Evolutionary conservation across 148 eudicot genomes (phyloP), one percentile per base, ranked within the genome.

Genomic region (Silene uniflora): DNA sequence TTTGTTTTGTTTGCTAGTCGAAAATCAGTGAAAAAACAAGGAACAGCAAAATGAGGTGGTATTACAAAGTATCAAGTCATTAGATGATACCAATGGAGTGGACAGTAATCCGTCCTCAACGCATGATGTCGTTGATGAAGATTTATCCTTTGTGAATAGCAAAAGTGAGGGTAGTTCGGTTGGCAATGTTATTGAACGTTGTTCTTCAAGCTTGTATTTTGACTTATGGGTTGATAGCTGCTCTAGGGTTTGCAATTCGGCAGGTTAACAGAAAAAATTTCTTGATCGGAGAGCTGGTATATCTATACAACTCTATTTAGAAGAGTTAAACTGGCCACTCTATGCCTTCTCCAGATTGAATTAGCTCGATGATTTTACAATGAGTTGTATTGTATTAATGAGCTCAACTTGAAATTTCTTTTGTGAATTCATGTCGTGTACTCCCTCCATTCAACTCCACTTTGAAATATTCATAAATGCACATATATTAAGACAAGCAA

Each of bases 131-230:
- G 61, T 14, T 39, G 62, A 68, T 68, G 82, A 69, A 18, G 66
- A 77, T n/a, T 76, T 66, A 73, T 62, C 86, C 21, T 71, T 81
- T 76, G 55, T 69, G 35, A 71, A 73, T 24, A 79, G 75, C 70
- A 74, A 72, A 35, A 82, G 67, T 47, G 79, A 52, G 67, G 71
- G 72, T 59, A 73, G 70, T 67, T 77, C 84, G 54, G 75, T 80
- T 56, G 22, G 71, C 4, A 76, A 46, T 69, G 61, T 0, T 7
- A 68, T 82, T 24, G 84, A 74, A 77, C 76, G 78, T 79, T 76
- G 96, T 94, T 78, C 91, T 94, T 75, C 91, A 86, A 81, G 96
- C 96, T 62, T 94, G 98, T 82, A 84, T 77, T 79, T 73, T 79
- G 76, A 91, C 98, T 73, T 94, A 96, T 76, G 87, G 86, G 63